Base-by-base conservation (phyloP, 345 rosid genomes). In the Eucalyptus sp. region DNA sequence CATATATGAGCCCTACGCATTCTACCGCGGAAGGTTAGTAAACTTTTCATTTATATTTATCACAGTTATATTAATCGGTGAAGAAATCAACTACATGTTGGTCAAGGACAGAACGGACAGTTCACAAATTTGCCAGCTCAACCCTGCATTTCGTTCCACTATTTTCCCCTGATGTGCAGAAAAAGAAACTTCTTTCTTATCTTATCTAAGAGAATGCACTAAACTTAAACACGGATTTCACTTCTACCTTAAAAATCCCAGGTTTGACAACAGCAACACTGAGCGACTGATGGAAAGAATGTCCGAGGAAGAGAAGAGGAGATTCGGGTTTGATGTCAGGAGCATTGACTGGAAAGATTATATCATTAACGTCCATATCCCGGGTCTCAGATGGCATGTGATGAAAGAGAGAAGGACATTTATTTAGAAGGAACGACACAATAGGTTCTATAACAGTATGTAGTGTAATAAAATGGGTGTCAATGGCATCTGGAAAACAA, bases 251-350 rank as follows among this genome's bases (percentile, higher is more conserved):
- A 76, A 76, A 44, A 76, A 11, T 86, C 13, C 86, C 95, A 95
- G 96, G 92, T 97, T 96, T 89, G 99, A 97, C 86, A 97, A 93
- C 90, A 95, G 97, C 95, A 97, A 96, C 56, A 96, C 96, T 5
- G 88, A 93, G 86, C 93, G 91, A 90, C 89, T 97, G 90, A 92
- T 95, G 96, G 98, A 94, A 90, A 92, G 86, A 33, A 96, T 96
- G 99, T 95, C 95, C 4, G 98, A 95, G 87, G 95, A 91, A 88
- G 99, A 97, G 95, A 94, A 92, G 92, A 92, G 88, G 87, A 91
- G 76, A 31, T 97, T 96, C 79, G 97, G 97, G 48, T 97, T 96
- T 79, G 96, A 97, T 89, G 95, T 95, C 22, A 92, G 91, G 56
- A 90, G 92, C 90, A 94, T 97, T 89, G 93, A 95, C 48, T 97